phyloP scores from a whole-genome alignment of 257 asterid species.

The Misopates orontium region DNA sequence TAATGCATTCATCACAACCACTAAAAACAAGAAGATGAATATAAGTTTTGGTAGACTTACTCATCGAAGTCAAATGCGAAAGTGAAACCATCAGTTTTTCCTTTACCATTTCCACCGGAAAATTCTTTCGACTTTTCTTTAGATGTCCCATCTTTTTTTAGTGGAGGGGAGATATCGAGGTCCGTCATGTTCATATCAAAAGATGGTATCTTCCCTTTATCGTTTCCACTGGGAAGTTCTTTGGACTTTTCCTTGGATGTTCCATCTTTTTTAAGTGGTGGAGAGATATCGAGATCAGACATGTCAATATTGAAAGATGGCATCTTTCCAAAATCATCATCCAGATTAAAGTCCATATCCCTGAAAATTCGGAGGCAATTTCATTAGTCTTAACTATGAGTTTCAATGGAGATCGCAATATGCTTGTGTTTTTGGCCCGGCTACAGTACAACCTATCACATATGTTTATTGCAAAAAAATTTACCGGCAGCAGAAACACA shows the following conservation, averaged over 20 bases:
- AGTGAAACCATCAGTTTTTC: conserved; percentile 55
- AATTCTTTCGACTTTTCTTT: conserved; percentile 54
- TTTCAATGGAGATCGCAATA: conserved; percentile 7
- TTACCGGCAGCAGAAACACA: conserved; percentile 17
- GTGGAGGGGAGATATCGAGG: too few relatives aligned
- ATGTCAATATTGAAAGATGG: conserved; percentile 80
- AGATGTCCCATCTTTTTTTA: too few relatives aligned
- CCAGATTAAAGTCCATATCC: conserved; percentile 85
- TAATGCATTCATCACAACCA: conserved; percentile 17
- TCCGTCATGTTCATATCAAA: too few relatives aligned
- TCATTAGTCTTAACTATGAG: conserved; percentile 23
- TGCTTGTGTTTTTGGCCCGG: conserved; percentile 12
- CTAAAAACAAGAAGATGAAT: background rate
- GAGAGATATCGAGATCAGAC: conserved; percentile 74
- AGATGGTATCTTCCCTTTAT: too few relatives aligned
- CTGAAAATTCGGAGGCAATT: conserved; percentile 48
- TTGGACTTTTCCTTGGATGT: conserved; percentile 56
- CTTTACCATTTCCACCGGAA: conserved; percentile 48
- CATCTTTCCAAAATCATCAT: conserved; percentile 77
- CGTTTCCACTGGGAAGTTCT: conserved; percentile 34
- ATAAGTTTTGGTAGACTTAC: conserved; percentile 45
- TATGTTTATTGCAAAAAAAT: background rate
- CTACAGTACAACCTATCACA: conserved; percentile 18
- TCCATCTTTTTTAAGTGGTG: conserved; percentile 56
- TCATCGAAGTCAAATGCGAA: conserved; percentile 80